Evolutionary conservation across 805 yeast genomes (phyloP), one percentile per base, ranked within the genome.

Genomic region (Ogataea thermomethanolica): DNA sequence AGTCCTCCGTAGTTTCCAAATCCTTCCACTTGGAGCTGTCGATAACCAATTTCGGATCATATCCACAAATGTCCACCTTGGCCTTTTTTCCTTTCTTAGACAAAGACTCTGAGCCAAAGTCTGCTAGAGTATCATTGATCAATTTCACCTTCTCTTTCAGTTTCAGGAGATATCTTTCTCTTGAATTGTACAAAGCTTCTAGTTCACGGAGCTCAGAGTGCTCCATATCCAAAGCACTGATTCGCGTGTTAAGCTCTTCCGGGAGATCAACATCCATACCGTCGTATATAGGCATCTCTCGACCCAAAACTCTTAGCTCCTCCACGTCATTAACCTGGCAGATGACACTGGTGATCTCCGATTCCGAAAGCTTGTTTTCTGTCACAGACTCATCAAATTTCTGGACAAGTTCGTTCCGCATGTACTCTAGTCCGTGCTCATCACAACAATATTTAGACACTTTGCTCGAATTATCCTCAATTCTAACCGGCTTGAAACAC

Each of bases 391-490:
- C 28, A 4, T 40, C 46, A 33, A 53, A 49, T 27, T 44, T 45
- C 7, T 39, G 25, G 15, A 61, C 25, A 20, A 72, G 41, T 30
- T 53, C 44, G 17, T 49, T 45, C 33, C 50, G 54, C 61, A 76
- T 63, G 46, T 61, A 81, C 44, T 45, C 43, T 33, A 55, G 36
- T 25, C 95, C 96, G 60, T 90, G 95, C 20, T 75, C 84, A 14
- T 70, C 72, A 11, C 78, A 64, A 57, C 97, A 89, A 56, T 84
- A 89, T 58, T 89, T 87, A 25, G 88, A 76, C 33, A 59, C 62
- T 15, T 55, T 51, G 1, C 56, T 62, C 3, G 44, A 35, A 7
- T 28, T 34, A 10, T 41, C 56, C 15, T 53, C 56, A 1, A 56
- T 44, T n/a, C 39, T 40, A 4, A 79, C 76, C 0, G 89, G 82